Percentiles rank a stretch among this genome's conserved stretches.
Evolutionary conservation across 331 rosid species (phyloP).

Genomic region (Dryas integrifolia): DNA sequence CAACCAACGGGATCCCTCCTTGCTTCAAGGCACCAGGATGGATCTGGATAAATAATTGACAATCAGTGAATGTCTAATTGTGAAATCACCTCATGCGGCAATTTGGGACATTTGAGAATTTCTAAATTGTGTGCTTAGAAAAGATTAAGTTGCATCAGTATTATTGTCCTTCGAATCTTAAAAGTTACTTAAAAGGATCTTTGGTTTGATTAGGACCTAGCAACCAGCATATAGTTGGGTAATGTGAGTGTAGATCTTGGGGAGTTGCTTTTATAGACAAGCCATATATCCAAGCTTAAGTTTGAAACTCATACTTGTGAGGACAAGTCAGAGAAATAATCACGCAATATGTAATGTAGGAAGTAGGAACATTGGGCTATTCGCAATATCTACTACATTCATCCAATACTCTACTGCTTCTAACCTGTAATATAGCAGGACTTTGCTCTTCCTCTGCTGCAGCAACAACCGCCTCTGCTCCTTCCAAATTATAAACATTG

Average conservation of each 20-base stretch:
- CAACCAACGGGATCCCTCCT: slow-evolving; percentile 88
- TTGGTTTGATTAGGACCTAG: background rate
- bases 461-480: slow-evolving; percentile 83
- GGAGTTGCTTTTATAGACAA: background rate
- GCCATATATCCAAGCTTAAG: background rate
- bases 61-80: slow-evolving; percentile 12
- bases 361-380: background rate
- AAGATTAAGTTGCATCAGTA: background rate
- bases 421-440: slow-evolving; percentile 95
- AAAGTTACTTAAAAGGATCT: background rate
- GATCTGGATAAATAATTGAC: slow-evolving; percentile 50
- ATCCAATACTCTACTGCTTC: slow-evolving; percentile 12
- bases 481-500: slow-evolving; percentile 94
- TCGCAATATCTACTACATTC: background rate
- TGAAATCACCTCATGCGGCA: background rate
- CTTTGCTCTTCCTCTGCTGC: slow-evolving; percentile 90
- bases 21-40: slow-evolving; percentile 85
- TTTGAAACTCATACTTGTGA: background rate
- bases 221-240: background rate
- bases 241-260: background rate
- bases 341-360: background rate
- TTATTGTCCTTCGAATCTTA: background rate
- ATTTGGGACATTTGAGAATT: background rate
- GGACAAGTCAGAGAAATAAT: slow-evolving; percentile 8
- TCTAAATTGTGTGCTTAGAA: background rate